These are phyloP conservation scores for Cystofilobasidium bisporidii DNA, from an alignment of 768 basidiomycete species.

Conservation along the genomic window DNA sequence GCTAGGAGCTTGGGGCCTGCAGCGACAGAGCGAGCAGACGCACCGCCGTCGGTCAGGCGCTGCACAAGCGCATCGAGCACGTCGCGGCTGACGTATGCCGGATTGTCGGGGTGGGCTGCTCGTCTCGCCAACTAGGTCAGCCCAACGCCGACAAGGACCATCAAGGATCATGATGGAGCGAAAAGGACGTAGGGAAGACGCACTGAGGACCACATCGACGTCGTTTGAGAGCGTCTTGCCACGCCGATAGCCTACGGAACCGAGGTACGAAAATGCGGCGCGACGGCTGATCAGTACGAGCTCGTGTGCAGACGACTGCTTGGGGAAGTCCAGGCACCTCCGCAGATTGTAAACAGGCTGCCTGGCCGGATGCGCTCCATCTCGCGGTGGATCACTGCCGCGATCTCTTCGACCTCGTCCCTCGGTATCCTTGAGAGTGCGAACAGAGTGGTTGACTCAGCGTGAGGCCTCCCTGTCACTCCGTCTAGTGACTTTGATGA, in stretches of 20 bases:
- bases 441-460: background rate
- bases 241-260: slow-evolving; percentile 59
- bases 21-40: slow-evolving; percentile 27
- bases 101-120: slow-evolving; percentile 47
- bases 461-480: no score
- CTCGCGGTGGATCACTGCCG: slow-evolving; percentile 57
- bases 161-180: no score
- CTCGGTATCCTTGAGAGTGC: slow-evolving; percentile 52
- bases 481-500: no score
- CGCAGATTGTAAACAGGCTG: slow-evolving; percentile 64
- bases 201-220: slow-evolving; percentile 75
- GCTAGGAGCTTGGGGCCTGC: no score
- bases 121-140: no score
- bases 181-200: background rate
- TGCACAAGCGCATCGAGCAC: slow-evolving; percentile 46
- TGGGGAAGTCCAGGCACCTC: slow-evolving; percentile 52
- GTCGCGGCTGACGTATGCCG: slow-evolving; percentile 56
- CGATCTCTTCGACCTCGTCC: slow-evolving; percentile 68
- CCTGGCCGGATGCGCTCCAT: slow-evolving; percentile 55
- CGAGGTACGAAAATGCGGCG: background rate
- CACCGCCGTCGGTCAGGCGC: slow-evolving; percentile 53
- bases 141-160: background rate
- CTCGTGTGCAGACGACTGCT: no score
- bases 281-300: background rate
- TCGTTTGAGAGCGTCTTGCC: slow-evolving; percentile 75